Base-by-base conservation (phyloP, 164 flowering plant genomes). In the Taxillus chinensis region DNA sequence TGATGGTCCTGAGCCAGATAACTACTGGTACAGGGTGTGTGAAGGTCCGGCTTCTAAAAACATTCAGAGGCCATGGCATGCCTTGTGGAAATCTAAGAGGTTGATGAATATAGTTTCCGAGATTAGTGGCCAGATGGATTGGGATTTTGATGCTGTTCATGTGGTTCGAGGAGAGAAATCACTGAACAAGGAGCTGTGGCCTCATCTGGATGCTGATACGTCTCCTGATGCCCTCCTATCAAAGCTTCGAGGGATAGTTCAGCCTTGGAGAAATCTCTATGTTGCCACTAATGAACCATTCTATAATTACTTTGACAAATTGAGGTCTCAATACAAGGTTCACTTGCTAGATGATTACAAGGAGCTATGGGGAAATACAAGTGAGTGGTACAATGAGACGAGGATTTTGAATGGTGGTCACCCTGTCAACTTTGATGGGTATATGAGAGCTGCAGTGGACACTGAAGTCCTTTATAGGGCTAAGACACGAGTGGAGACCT, bases 61-160 rank as follows among this genome's bases (percentile, higher is more conserved):
- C 67, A 73, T 93, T 46, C 83, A 89, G 70, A 78, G 97, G 69
- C 96, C 98, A 3, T 93, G 98, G 98, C 95, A 88, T 41, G 85
- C 95, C 3, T 4, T 90, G 10, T 93, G 97, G 96, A 93, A 93
- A 71, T 93, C 98, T 7, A 93, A 90, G 82, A 78, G 98, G 64
- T 67, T 93, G 62, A 90, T 93, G 97, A 90, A 90, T 62, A 90
- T 93, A 45, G 98, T 93, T 37, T 68, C 98, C 5, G 95, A 78
- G 70, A 90, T 93, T 41, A 84, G 95, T 62, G 97, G 95, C 48
- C 65, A 65, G 59, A 80, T 93, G 95, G 97, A 93, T 71, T 93
- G 98, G 98, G 96, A 93, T 75, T 93, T 84, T 57, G 98, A 93
- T 73, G 96, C 92, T 0, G 95, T 86, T 60, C 98, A 93, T 72